Evolutionary conservation across 2,329 filamentous ascomycete genomes (phyloP).

Genomic region (Epichloe hybrida): DNA sequence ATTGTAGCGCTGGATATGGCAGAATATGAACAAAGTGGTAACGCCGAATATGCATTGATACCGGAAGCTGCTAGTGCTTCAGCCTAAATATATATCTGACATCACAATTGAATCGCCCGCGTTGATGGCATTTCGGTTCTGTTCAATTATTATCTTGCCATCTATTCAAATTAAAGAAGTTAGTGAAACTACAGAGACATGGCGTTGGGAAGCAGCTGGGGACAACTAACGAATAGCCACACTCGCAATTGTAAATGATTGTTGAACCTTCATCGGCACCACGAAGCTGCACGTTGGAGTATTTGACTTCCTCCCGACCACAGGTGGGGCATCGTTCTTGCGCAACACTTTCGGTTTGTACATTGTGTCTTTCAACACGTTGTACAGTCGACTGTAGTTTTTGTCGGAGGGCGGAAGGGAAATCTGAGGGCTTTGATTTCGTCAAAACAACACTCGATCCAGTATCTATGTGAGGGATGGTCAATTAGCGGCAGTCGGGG

Average conservation of each 20-base stretch:
- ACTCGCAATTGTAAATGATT: slow-evolving; percentile 80
- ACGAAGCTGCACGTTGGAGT: slow-evolving; percentile 71
- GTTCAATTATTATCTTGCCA: slow-evolving; percentile 50
- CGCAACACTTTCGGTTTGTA: slow-evolving; percentile 57
- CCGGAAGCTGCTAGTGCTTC: slow-evolving; percentile 43
- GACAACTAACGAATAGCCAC: slow-evolving; percentile 60
- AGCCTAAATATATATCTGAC: slow-evolving; percentile 16
- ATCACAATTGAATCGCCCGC: slow-evolving; percentile 1
- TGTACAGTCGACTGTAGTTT: slow-evolving; percentile 77
- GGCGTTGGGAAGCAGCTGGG: neutral
- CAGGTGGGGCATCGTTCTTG: slow-evolving; percentile 67
- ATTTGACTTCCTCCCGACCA: slow-evolving; percentile 69
- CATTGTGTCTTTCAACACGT: slow-evolving; percentile 62
- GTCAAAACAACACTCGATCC: slow-evolving; percentile 66
- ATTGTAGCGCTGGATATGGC: slow-evolving; percentile 97
- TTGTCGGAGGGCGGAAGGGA: slow-evolving; percentile 77
- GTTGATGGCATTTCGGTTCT: neutral
- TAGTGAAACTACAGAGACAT: slow-evolving; percentile 4
- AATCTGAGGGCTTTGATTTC: slow-evolving; percentile 75
- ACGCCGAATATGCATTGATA: slow-evolving; percentile 84
- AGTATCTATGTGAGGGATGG: slow-evolving; percentile 38
- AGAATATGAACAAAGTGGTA: slow-evolving; percentile 81
- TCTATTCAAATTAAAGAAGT: slow-evolving; percentile 11
- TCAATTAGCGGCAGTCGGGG: neutral
- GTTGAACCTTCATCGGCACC: slow-evolving; percentile 93